Percentiles rank a stretch among this genome's conserved stretches.
Evolutionary conservation across 2,329 filamentous ascomycete genomes (phyloP).

Genomic region (Colletotrichum lentis): DNA sequence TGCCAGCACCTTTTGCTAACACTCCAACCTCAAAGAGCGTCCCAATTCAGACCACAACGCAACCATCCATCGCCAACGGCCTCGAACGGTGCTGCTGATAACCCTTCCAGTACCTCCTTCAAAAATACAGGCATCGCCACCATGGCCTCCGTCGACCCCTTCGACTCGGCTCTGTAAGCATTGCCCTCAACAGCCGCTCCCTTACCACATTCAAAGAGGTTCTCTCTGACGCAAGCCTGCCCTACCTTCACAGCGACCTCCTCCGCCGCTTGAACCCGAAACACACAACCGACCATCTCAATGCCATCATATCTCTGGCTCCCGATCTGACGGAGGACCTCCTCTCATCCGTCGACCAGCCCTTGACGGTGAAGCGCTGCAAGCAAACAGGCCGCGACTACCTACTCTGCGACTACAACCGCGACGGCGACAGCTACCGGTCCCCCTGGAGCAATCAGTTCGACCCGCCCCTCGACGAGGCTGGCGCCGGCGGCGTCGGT

Average conservation of each 20-base stretch:
- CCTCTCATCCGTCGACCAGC: constrained; percentile 96
- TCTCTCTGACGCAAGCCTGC: constrained; percentile 25
- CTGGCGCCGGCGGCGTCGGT: constrained; percentile 59
- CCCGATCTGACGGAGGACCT: constrained; percentile 97
- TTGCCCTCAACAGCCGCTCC: constrained; percentile 21
- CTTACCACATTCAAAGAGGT: constrained; percentile 14
- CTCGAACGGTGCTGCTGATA: not conserved
- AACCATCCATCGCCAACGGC: constrained; percentile 8
- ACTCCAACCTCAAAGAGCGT: constrained; percentile 20
- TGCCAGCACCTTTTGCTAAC: constrained; percentile 20
- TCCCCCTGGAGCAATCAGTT: constrained; percentile 99
- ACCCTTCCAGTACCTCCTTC: not conserved
- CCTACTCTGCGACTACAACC: constrained; percentile 99
- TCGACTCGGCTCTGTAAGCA: constrained; percentile 78
- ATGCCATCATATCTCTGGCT: constrained; percentile 85
- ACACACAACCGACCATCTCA: constrained; percentile 86
- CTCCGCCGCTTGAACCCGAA: constrained; percentile 97
- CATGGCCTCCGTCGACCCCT: constrained; percentile 69
- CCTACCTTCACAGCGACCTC: constrained; percentile 75
- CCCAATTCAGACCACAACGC: constrained; percentile 12
- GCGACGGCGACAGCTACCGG: constrained; percentile 96
- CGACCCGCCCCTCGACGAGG: constrained; percentile 82
- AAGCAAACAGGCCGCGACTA: constrained; percentile 91
- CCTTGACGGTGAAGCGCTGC: constrained; percentile 85
- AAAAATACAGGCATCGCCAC: constrained; percentile 26